A percentile compares a stretch with the other conserved stretches of the same genome.
Conservation (phyloP, 495 filamentous ascomycete genomes). For the Neurospora tetraspora region DNA sequence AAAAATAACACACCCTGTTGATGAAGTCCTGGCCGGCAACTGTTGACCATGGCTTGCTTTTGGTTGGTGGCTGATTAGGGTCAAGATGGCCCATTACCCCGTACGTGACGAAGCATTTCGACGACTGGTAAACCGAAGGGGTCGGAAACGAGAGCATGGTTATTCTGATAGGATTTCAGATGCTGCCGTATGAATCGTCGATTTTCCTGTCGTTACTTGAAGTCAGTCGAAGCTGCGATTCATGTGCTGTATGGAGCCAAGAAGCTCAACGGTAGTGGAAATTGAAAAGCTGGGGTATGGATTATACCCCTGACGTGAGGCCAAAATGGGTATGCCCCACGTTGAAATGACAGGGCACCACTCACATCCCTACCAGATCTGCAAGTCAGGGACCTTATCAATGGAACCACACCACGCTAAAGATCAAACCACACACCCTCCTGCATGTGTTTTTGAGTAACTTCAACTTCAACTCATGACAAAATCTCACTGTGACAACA, state of each 20-base stretch:
- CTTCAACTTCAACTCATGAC: not conserved
- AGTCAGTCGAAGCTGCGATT: not conserved
- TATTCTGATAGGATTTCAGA: not conserved
- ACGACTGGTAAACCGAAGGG: conserved; percentile 44
- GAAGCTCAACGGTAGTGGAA: not conserved
- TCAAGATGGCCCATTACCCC: conserved; percentile 56
- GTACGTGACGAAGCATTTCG: conserved; percentile 70
- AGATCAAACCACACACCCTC: not conserved
- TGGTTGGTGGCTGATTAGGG: conserved; percentile 57
- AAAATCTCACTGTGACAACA: not conserved
- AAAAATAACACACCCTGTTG: conserved; percentile 51
- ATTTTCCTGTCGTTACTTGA: not conserved
- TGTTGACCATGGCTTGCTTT: conserved; percentile 62
- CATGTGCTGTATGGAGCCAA: not conserved
- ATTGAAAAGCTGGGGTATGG: not conserved
- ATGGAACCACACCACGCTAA: not conserved
- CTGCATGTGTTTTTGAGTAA: not conserved
- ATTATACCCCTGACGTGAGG: not conserved
- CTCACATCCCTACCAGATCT: not conserved
- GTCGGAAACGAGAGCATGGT: conserved; percentile 50
- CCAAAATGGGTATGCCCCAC: not conserved
- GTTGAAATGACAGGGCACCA: not conserved
- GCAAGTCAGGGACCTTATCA: not conserved
- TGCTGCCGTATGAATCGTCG: not conserved
- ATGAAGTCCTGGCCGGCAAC: conserved; percentile 59